Evolutionary conservation across 2,329 filamentous ascomycete species (phyloP), one percentile per base, ranked within the genome.

Genomic region (Colletotrichum sp.): DNA sequence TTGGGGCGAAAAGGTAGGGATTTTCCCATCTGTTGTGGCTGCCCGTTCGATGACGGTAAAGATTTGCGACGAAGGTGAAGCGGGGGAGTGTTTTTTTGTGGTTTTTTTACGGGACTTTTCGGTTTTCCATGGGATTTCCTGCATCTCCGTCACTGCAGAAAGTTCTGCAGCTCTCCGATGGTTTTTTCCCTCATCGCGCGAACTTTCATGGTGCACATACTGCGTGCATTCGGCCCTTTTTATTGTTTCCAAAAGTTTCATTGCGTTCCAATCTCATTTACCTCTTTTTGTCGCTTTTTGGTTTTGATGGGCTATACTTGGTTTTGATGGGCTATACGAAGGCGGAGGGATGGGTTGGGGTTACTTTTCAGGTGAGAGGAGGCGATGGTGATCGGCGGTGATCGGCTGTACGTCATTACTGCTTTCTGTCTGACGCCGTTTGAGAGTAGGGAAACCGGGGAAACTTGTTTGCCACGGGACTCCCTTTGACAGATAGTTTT

Each of bases 341-440:
- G 64, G n/a, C 15, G 18, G 32, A 55, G 6, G 34, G 26, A 34
- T 62, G 52, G 65, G 28, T 32, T 62, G 52, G 72, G 39, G 71
- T 68, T 60, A 55, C 64, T 8, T 70, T 52, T 70, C 71, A 66
- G 71, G 71, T 62, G 65, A 62, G 74, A 75, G 71, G 65, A 44
- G 59, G 66, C 52, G 59, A 75, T 75, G 71, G 65, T 49, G 74
- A 76, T 76, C 74, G 71, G 74, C 74, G 74, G 65, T 72, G 74
- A 76, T 76, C 74, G 71, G 63, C 74, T 36, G 66, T 71, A 44
- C 63, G 69, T 64, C 73, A 69, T 73, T 69, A 49, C 67, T 32
- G 30, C 32, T 34, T 63, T 21, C 26, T 34, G 59, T 63, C 59
- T 36, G 59, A 36, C n/a, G 59, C 28, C 59, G 30, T 21, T 62